phyloP scores from a whole-genome alignment of 306 rosid genomes.

The Rosa lucieae region DNA sequence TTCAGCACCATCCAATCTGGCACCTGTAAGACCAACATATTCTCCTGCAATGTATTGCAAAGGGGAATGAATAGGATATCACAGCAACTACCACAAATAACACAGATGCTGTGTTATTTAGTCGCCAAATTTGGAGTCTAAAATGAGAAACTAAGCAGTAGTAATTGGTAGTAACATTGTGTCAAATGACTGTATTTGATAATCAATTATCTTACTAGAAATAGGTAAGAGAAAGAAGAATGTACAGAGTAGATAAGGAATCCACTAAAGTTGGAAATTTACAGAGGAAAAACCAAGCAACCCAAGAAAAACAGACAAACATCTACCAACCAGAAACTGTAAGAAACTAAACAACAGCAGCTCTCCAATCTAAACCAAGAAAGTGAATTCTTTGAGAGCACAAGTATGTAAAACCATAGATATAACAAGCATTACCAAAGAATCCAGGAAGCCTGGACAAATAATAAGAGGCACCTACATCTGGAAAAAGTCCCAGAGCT shows the following conservation, averaged over 20 bases:
- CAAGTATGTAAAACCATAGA: conserved; percentile 20
- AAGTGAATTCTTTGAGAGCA: neutral
- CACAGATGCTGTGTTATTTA: neutral
- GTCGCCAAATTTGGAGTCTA: neutral
- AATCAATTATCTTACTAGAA: neutral
- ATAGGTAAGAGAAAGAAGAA: neutral
- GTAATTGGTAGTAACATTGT: neutral
- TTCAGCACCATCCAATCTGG: conserved; percentile 95
- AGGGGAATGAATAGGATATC: conserved; percentile 15
- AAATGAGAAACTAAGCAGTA: neutral
- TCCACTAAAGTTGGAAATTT: neutral
- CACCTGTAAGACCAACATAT: conserved; percentile 85
- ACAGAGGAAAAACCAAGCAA: neutral
- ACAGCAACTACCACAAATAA: neutral
- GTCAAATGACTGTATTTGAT: neutral
- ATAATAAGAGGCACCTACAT: conserved; percentile 86
- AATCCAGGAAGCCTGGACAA: conserved; percentile 91
- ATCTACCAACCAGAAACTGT: neutral
- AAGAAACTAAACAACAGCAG: neutral
- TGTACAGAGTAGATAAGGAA: neutral
- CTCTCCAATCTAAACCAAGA: neutral
- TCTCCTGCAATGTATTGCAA: conserved; percentile 70
- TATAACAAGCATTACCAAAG: conserved; percentile 58
- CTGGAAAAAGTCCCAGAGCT: conserved; percentile 93
- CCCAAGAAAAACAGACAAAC: neutral